Evolutionary conservation across 2,329 filamentous ascomycete species (phyloP), one percentile per base, ranked within the genome.

Genomic region (Phialocephala subalpina): DNA sequence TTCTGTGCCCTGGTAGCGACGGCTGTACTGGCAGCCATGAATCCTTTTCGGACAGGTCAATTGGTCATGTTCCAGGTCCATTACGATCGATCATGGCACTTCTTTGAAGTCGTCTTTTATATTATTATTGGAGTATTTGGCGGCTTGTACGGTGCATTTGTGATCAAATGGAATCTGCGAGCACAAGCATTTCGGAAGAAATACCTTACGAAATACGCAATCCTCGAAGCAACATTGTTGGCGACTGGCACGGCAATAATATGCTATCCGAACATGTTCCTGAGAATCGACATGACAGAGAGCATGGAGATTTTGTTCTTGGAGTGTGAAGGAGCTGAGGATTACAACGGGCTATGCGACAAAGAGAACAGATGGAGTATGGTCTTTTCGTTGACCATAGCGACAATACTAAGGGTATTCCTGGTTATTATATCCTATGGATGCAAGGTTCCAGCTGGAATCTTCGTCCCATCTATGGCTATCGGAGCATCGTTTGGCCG

Each of bases 11-110:
- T 99, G 70, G 95, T 99, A 5, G 96, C 94, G 5, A 98, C 96
- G 0, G 93, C 94, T 58, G 93, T 97, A 18, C 82, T 99, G 45
- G 91, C 96, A 29, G 93, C 92, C 65, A 97, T 99, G 93, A 99
- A 99, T 73, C 96, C 96, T 25, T 99, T 99, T 80, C 85, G 96
- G 60, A 98, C 96, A 0, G 96, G 96, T 22, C 96, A 99, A 77
- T 86, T 99, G 49, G 96, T 99, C 87, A 98, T 99, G 95, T 99
- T 99, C 79, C 94, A 97, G 74, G 95, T 99, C 74, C 89, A 89
- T 73, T 99, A 99, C 76, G 95, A 98, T 78, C 91, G 95, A 47
- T 91, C 92, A 47, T 99, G 96, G 96, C 96, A 99, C 80, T 97
- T 97, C 75, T 99, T 99, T 76, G 96, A 99, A 77, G 85, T 96